Percentiles rank a stretch among this genome's conserved stretches.
These are phyloP conservation scores for Maudiozyma saulgeensis DNA, from an alignment of 805 yeast species.

Conservation along the genomic window DNA sequence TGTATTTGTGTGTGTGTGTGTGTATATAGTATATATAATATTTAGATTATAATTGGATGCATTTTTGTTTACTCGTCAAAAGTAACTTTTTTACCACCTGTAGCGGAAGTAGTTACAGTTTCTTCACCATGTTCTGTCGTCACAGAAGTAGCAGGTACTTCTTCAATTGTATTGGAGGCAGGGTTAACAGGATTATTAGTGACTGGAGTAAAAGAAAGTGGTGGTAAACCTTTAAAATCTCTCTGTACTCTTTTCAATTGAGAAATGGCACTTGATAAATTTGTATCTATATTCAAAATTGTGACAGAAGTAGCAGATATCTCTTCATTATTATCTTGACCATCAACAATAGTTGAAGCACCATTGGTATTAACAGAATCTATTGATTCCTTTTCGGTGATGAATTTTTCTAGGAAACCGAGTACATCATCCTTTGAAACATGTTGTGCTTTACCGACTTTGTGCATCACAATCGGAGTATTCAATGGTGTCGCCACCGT, in stretches of 20 bases:
- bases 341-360: neutral
- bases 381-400: constrained; percentile 19
- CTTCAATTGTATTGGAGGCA: neutral
- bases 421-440: constrained; percentile 21
- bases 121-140: constrained; percentile 5
- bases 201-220: constrained; percentile 24
- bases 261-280: constrained; percentile 30
- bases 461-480: constrained; percentile 25
- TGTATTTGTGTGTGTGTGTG: too few relatives aligned
- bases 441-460: constrained; percentile 14
- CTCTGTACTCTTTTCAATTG: constrained; percentile 69
- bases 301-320: constrained; percentile 4
- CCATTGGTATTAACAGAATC: neutral
- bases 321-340: too few relatives aligned
- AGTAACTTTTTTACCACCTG: constrained; percentile 25
- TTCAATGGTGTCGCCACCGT: constrained; percentile 15
- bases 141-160: neutral
- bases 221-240: constrained; percentile 74
- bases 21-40: too few relatives aligned
- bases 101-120: constrained; percentile 13
- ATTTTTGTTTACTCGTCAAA: constrained; percentile 13
- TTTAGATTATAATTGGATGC: neutral
- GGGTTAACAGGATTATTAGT: neutral
- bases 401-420: constrained; percentile 21
- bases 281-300: constrained; percentile 19